Conservation (phyloP, 2,329 filamentous ascomycete species). For the Cytospora piceae region DNA sequence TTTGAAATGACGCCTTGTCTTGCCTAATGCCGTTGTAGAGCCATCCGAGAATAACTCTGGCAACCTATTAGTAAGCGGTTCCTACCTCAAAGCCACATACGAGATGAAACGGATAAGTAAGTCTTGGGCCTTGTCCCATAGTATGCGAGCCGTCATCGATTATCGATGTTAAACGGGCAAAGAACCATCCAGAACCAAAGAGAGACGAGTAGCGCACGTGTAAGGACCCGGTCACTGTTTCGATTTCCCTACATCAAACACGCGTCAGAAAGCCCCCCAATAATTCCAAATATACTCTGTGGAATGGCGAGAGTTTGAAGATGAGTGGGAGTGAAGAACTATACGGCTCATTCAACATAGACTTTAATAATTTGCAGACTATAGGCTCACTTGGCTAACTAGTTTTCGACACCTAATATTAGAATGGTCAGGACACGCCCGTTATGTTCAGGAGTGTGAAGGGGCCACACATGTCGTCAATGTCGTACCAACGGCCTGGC, state of each 20-base stretch:
- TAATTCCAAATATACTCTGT: constrained; percentile 4
- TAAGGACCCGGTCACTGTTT: background rate
- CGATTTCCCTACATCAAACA: background rate
- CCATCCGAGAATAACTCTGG: constrained; percentile 5
- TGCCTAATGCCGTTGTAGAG: background rate
- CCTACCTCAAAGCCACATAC: background rate
- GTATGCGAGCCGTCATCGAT: background rate
- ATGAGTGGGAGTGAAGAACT: constrained; percentile 5
- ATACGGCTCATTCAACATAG: background rate
- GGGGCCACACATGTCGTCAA: background rate
- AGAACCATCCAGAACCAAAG: constrained; percentile 6
- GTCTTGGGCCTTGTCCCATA: background rate
- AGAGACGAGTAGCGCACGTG: background rate
- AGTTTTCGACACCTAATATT: background rate
- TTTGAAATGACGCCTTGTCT: too few relatives aligned
- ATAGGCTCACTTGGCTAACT: background rate
- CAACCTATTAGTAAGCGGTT: background rate
- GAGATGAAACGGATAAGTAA: background rate
- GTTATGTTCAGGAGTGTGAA: background rate
- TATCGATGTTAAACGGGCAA: constrained; percentile 10
- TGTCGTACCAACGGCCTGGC: too few relatives aligned
- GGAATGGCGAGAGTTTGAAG: constrained; percentile 3
- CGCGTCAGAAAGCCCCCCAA: constrained; percentile 6
- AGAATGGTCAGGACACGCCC: background rate
- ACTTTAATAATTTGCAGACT: background rate